phyloP scores from a whole-genome alignment of 495 filamentous ascomycete genomes.

The Penicillium coffeae region DNA sequence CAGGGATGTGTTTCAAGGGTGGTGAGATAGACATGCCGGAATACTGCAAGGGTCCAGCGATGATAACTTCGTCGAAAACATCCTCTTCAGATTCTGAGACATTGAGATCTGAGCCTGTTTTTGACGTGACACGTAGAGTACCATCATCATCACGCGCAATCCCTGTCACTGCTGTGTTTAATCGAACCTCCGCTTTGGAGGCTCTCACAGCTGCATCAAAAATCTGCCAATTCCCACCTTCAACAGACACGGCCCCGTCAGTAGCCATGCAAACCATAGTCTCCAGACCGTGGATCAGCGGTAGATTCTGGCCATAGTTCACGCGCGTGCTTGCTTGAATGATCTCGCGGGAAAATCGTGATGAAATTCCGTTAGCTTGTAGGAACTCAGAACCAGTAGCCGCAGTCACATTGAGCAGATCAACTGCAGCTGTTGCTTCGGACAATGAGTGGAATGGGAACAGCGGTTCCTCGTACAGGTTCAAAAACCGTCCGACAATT shows the following conservation, averaged over 20 bases:
- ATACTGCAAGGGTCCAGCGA: conserved; percentile 75
- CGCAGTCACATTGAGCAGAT: conserved; percentile 58
- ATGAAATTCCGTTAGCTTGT: conserved; percentile 59
- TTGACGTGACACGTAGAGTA: conserved; percentile 50
- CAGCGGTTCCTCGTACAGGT: conserved; percentile 72
- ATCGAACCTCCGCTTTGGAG: conserved; percentile 53
- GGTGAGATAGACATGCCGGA: conserved; percentile 58
- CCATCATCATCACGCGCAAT: conserved; percentile 48
- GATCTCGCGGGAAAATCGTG: conserved; percentile 71
- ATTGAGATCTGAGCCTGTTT: conserved; percentile 21
- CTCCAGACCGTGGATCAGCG: conserved; percentile 80
- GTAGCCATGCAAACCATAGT: conserved; percentile 93
- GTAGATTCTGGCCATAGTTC: conserved; percentile 91
- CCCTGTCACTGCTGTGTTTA: conserved; percentile 68
- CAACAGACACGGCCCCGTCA: conserved; percentile 72
- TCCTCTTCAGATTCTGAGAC: conserved; percentile 22
- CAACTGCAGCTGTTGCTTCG: conserved; percentile 58
- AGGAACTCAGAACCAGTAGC: conserved; percentile 71
- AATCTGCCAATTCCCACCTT: conserved; percentile 93
- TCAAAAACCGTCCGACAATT: conserved; percentile 69
- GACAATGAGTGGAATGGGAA: conserved; percentile 83
- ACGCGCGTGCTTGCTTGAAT: conserved; percentile 91
- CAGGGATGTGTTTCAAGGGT: conserved; percentile 51
- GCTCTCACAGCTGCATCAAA: conserved; percentile 74
- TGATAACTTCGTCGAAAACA: conserved; percentile 72